Conservation (phyloP, 83 land plant genomes). For the Diphasiastrum complanatum region DNA sequence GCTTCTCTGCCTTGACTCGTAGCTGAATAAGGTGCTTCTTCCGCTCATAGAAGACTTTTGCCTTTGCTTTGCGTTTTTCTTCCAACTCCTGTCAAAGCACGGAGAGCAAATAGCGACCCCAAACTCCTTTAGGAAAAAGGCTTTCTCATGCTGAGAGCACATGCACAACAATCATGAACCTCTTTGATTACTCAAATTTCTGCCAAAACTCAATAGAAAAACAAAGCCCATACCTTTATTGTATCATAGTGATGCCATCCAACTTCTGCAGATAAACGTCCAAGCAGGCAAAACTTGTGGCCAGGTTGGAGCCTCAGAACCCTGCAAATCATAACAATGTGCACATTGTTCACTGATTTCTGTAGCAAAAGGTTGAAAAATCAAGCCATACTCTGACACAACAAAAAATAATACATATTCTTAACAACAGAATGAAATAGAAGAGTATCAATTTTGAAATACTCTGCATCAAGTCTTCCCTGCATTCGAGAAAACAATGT, state of each 20-base stretch:
- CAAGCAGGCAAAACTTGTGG: constrained; percentile 69
- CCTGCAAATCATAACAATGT: constrained; percentile 24
- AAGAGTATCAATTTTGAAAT: too few species aligned
- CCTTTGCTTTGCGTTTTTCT: constrained; percentile 59
- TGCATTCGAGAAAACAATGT: too few species aligned
- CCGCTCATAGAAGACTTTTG: constrained; percentile 52
- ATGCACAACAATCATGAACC: background rate
- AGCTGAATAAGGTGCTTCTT: constrained; percentile 59
- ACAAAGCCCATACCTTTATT: constrained; percentile 42
- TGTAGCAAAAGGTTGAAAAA: too few species aligned
- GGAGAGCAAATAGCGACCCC: background rate
- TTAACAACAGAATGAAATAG: too few species aligned
- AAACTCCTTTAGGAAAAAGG: too few species aligned
- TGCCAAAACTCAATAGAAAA: background rate
- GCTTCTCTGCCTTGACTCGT: constrained; percentile 47
- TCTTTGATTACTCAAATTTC: background rate
- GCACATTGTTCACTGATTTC: too few species aligned
- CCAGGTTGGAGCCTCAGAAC: constrained; percentile 74
- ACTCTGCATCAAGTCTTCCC: too few species aligned
- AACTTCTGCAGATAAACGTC: constrained; percentile 65
- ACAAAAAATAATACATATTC: too few species aligned
- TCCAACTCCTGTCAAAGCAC: constrained; percentile 51
- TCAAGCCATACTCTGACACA: too few species aligned
- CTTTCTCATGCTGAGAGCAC: too few species aligned
- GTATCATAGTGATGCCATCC: constrained; percentile 80